Evolutionary conservation across 1,139 yeast genomes (phyloP), one percentile per base, ranked within the genome.

Genomic region (Hansenula anomala): DNA sequence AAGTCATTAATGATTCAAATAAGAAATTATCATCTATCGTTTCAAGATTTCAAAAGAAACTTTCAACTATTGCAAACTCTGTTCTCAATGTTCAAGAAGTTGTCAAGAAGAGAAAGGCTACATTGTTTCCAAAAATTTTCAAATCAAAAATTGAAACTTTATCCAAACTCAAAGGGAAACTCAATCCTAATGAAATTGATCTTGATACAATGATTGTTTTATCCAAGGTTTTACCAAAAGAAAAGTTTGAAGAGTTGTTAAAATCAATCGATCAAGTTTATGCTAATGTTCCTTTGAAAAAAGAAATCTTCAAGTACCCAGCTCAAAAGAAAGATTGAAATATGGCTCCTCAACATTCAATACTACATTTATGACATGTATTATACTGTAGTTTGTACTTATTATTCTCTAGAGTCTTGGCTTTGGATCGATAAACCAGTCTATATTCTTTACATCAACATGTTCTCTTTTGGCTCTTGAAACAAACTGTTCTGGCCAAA

Each of bases 391-490:
- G n/a, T n/a, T n/a, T n/a, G n/a, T n/a, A n/a, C n/a, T n/a, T n/a
- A n/a, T n/a, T n/a, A n/a, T n/a, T n/a, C n/a, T n/a, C n/a, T n/a
- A n/a, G n/a, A n/a, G n/a, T n/a, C n/a, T n/a, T n/a, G n/a, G n/a
- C n/a, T n/a, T n/a, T n/a, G 24, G 16, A 5, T 40, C 44, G 8
- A 16, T 19, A 12, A 28, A 36, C 45, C 45, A 45, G 6, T 39
- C 34, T 14, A 41, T 39, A 10, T 33, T 29, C 9, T 34, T 30
- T 10, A 45, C 28, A 29, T 52, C 51, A 7, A 32, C 16, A 25
- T 48, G 54, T 9, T 28, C 38, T 36, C 55, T 47, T 31, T 46
- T 45, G 1, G 54, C 48, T 33, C 57, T 47, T 3, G 47, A 44
- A 2, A 34, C 40, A 22, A 44, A 37, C 13, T 38, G 43, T 6